Evolutionary conservation across 1,139 yeast species (phyloP), one percentile per base, ranked within the genome.

Genomic region (Candida frijolesensis): DNA sequence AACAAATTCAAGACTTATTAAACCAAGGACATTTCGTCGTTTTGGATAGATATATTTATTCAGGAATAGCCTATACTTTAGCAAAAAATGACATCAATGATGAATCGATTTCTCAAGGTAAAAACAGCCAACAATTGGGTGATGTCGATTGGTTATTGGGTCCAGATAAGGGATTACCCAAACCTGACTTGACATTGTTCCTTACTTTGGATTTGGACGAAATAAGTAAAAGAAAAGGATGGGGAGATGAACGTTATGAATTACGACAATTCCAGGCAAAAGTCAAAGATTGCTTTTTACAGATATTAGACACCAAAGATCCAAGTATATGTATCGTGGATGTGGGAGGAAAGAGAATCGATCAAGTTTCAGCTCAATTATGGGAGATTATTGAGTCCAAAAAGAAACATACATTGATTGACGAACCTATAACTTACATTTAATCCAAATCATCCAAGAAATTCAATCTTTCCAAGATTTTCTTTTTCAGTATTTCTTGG

Each of bases 231-330:
- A 76, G 99, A 50, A 84, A 83, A 16, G 96, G 96, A 1, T 95
- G 88, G 76, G 99, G 99, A 18, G 86, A 84, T 25, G 99, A 95
- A 67, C 72, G 97, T 51, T 95, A 95, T 67, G 99, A 95, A 64
- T 79, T 78, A 41, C 66, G 69, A 8, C 84, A 79, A 49, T 88
- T 94, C 64, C 99, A 95, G 64, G 66, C 71, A 18, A 71, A 72
- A 42, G 99, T 95, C 3, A 80, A 83, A 53, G 49, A 62, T 11
- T 74, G 83, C 57, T 94, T 92, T 62, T 68, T 78, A 49, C 58
- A 66, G 33, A 72, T 88, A 35, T 72, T 79, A 48, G 67, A 66
- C n/a, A 37, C 29, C 5, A 56, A 58, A 6, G 71, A 74, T 44
- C 61, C 64, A 1, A 54, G 68, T 4, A 74, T 86, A 61, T 62